Evolutionary conservation across 2,329 filamentous ascomycete species (phyloP), one percentile per base, ranked within the genome.

Genomic region (Orbilia ellipsospora): DNA sequence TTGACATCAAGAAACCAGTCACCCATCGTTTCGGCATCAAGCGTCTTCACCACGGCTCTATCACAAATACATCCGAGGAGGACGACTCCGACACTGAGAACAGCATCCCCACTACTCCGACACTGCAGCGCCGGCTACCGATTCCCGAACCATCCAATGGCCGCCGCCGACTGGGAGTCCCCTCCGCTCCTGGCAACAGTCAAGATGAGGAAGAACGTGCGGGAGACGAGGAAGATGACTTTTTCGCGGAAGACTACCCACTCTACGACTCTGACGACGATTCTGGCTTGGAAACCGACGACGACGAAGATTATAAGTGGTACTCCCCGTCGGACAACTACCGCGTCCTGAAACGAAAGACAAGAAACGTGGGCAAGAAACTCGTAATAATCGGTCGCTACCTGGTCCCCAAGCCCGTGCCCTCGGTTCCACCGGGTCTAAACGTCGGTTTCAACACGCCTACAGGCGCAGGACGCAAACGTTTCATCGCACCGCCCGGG

Each of bases 1-100:
- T 96, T 23, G 95, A 99, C 81, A 99, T 99, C 80, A 92, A 94
- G 78, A 99, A 99, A 83, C 93, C 95, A 0, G 88, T 89, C 31
- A 93, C 89, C 2, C 93, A 95, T 80, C 89, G 91, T 79, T 98
- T 98, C 81, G 95, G 95, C 66, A 97, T 99, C 79, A 90, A 92
- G 80, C 87, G 94, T 40, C 89, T 91, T 0, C 89, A 88, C 5
- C 88, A 92, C 18, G 92, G 91, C 64, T 89, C 90, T 44, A 89
- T 91, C 66, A 89, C 91, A 64, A 90, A 89, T 20, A 94, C 92
- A 0, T 93, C 90, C 15, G 92, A 92, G 16, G 92, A 92, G n/a
- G 90, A 92, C 61, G 87, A 61, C 36, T 89, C 92, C 57, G 90
- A 93, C 44, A 90, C 92, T 16, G 90, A 92, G 8, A 31, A 26